Evolutionary conservation across 2,329 filamentous ascomycete genomes (phyloP).

Genomic region (Sphaerulina musiva): DNA sequence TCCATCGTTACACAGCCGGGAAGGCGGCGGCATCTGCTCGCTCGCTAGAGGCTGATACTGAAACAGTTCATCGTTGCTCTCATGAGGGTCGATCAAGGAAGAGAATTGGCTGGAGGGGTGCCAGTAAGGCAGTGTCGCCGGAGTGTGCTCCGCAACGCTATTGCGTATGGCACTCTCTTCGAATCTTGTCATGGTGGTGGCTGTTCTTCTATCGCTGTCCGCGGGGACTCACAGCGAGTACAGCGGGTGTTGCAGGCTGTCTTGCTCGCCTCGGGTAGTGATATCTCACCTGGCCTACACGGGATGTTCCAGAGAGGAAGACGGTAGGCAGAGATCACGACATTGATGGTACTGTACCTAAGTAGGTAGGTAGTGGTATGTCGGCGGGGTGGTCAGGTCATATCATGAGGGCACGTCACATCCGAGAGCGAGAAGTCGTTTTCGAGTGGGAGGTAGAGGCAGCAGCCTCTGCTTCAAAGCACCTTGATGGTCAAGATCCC

Average conservation of each 20-base stretch:
- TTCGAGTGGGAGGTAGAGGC: background rate
- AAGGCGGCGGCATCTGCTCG: conserved; percentile 8
- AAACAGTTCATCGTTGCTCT: conserved; percentile 4
- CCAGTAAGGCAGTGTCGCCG: conserved; percentile 22
- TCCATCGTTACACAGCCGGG: background rate
- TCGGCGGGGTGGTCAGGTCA: conserved; percentile 2
- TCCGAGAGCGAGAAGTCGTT: too few species aligned
- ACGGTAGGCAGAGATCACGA: background rate
- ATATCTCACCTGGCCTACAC: background rate
- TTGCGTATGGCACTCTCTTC: conserved; percentile 23
- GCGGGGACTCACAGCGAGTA: background rate
- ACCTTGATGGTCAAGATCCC: conserved; percentile 18
- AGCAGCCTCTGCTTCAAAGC: conserved; percentile 2
- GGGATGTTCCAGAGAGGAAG: background rate
- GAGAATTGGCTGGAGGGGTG: conserved; percentile 24
- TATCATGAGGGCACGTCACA: too few species aligned
- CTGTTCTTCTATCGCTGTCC: background rate
- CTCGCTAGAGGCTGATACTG: conserved; percentile 6
- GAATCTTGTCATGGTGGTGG: conserved; percentile 19
- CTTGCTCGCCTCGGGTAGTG: background rate
- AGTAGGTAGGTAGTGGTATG: conserved; percentile 3
- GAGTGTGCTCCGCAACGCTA: conserved; percentile 13
- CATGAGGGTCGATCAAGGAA: conserved; percentile 19
- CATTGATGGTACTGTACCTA: conserved; percentile 10
- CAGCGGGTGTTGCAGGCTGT: background rate